These are phyloP conservation scores for Diversispora epigaea DNA, from an alignment of 192 early-diverging fungal genomes.

Conservation along the genomic window DNA sequence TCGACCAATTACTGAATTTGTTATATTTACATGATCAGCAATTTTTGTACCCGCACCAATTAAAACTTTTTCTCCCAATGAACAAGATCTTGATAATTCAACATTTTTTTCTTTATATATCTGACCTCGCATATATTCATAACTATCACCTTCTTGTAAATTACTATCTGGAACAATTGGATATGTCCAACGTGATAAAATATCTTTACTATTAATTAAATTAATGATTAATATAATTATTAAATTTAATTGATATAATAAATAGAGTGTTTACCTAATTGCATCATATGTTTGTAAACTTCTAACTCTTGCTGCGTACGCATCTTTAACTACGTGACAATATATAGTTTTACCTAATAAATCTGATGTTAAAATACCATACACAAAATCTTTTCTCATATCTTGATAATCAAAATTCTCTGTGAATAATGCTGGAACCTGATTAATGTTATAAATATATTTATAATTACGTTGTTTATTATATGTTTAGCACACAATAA, in stretches of 20 bases:
- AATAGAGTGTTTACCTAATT: constrained; percentile 54
- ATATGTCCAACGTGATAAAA: constrained; percentile 90
- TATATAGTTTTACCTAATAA: constrained; percentile 85
- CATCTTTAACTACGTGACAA: constrained; percentile 68
- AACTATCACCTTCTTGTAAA: constrained; percentile 63
- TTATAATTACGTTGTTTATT: neutral
- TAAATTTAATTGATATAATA: neutral
- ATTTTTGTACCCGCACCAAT: constrained; percentile 78
- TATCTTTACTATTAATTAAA: constrained; percentile 63
- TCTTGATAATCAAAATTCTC: constrained; percentile 99
- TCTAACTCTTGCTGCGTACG: constrained; percentile 66
- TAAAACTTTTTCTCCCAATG: constrained; percentile 75
- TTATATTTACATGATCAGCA: constrained; percentile 68
- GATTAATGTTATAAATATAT: neutral
- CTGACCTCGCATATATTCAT: constrained; percentile 72
- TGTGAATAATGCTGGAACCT: constrained; percentile 87
- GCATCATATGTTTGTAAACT: constrained; percentile 74
- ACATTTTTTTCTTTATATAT: constrained; percentile 84
- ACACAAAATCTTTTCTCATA: constrained; percentile 85
- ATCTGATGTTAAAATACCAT: constrained; percentile 86
- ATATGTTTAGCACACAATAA: too few relatives aligned
- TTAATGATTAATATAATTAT: neutral
- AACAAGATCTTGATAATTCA: constrained; percentile 66
- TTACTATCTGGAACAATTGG: constrained; percentile 92
- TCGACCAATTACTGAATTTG: constrained; percentile 81